Evolutionary conservation across 1,284 basidiomycete genomes (phyloP), one percentile per base, ranked within the genome.

Genomic region (Neotropicomus parvogracilis): DNA sequence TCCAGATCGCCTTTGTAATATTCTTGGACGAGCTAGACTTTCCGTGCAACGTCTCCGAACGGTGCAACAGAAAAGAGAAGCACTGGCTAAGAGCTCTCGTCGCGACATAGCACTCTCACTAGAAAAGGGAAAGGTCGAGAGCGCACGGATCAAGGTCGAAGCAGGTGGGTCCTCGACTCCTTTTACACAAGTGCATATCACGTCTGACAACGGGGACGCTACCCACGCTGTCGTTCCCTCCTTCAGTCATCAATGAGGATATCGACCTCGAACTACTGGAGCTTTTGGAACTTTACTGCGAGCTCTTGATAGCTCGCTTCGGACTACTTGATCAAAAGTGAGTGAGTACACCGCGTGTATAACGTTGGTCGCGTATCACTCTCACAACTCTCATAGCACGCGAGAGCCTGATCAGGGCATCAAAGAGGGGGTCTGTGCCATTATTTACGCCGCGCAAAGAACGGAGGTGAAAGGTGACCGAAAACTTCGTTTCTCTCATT

Each of bases 51-150:
- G 95, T 6, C 75, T 97, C 44, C 80, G 91, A 44, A 92, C 88
- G 28, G 72, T 97, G 3, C 91, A 95, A 62, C 89, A 94, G 71
- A 97, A 97, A 79, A 94, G 90, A 71, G 83, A 88, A 55, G 92
- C 94, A 0, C 83, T 97, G 51, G 92, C 93, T 0, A 97, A 97
- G 72, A 77, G 77, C 38, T 71, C 85, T 17, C 75, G 91, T 54
- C 75, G 89, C 38, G 89, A 92, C 54, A 89, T 92, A 49, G 87
- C 89, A 3, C 75, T 80, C 10, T 72, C 92, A 12, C 66, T 94
- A 8, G 91, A 93, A 70, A 79, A 78, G 60, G 81, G 84, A 35
- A 91, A 89, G 72, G 55, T 85, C 20, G 91, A 95, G 70, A 90
- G 88, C 0, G 88, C 91, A 4, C 75, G 83, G 54, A 80, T 94